A percentile compares a stretch with the other conserved stretches of the same genome.
Conservation (phyloP, 345 rosid genomes). For the Ceriops tagal region DNA sequence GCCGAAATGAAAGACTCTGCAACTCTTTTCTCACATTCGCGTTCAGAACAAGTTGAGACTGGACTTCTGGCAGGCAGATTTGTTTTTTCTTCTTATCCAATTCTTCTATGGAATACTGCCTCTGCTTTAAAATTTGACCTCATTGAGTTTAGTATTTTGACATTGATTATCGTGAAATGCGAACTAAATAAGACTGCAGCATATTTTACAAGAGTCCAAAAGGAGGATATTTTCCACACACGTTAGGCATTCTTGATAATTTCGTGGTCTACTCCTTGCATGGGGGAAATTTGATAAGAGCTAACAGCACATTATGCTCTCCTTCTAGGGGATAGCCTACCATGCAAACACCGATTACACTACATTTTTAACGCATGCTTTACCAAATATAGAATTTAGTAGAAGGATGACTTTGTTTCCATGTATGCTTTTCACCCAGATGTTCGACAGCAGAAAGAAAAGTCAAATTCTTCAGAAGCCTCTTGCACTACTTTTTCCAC, state of each 20-base stretch:
- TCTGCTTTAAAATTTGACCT: constrained; percentile 22
- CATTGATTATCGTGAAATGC: background rate
- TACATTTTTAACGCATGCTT: background rate
- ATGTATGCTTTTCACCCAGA: background rate
- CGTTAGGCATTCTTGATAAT: no score
- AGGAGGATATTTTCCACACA: background rate
- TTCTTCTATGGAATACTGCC: constrained; percentile 17
- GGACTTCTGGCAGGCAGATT: constrained; percentile 23
- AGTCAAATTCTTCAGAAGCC: no score
- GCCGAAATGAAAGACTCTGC: constrained; percentile 48
- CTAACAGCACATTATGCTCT: no score
- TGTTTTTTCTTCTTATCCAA: constrained; percentile 23
- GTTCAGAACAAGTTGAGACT: constrained; percentile 31
- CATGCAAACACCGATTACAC: background rate
- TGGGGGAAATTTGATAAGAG: no score
- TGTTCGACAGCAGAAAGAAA: background rate
- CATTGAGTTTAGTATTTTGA: constrained; percentile 7
- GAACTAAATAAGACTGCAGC: no score
- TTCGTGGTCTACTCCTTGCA: no score
- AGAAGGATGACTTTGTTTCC: background rate
- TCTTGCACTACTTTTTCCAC: no score
- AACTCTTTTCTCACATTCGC: constrained; percentile 41
- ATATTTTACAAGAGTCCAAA: background rate
- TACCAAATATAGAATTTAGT: no score
- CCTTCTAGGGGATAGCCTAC: no score